These are phyloP conservation scores for Amanita pseudoporphyria DNA, from an alignment of 768 basidiomycete genomes.

Conservation along the genomic window DNA sequence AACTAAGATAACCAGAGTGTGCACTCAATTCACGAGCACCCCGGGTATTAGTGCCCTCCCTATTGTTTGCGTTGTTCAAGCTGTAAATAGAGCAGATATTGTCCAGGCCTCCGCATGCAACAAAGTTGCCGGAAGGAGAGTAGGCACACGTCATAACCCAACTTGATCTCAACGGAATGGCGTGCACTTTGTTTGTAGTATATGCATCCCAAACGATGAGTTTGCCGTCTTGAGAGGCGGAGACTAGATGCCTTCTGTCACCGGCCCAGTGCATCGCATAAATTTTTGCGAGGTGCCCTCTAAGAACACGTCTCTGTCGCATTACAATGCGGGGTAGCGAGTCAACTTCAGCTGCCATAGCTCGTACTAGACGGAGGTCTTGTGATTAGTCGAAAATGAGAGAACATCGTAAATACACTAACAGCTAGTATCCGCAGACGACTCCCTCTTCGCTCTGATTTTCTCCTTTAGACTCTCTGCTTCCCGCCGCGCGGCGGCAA, in stretches of 20 bases:
- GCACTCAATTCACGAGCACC: slow-evolving; percentile 94
- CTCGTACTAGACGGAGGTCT: slow-evolving; percentile 63
- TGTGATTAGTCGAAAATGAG: slow-evolving; percentile 11
- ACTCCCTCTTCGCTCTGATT: slow-evolving; percentile 93
- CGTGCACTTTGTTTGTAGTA: slow-evolving; percentile 99
- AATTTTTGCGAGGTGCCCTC: slow-evolving; percentile 98
- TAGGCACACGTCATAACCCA: slow-evolving; percentile 99
- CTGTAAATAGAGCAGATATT: slow-evolving; percentile 99
- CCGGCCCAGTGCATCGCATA: slow-evolving; percentile 99
- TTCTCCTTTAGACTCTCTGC: slow-evolving; percentile 98
- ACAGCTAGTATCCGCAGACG: slow-evolving; percentile 97
- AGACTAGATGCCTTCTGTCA: slow-evolving; percentile 95
- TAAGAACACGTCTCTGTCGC: slow-evolving; percentile 90
- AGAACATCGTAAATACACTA: slow-evolving; percentile 27
- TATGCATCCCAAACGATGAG: slow-evolving; percentile 99
- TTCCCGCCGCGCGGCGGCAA: slow-evolving; percentile 93
- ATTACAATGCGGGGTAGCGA: slow-evolving; percentile 94
- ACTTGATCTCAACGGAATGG: slow-evolving; percentile 93
- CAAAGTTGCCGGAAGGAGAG: slow-evolving; percentile 92
- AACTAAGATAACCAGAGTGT: slow-evolving; percentile 95
- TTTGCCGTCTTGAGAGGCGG: slow-evolving; percentile 99
- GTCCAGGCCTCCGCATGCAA: slow-evolving; percentile 97
- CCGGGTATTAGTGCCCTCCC: slow-evolving; percentile 68
- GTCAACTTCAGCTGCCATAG: slow-evolving; percentile 97
- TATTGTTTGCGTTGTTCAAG: slow-evolving; percentile 49